Base-by-base conservation (phyloP, 495 filamentous ascomycete species). In the Lindgomyces ingoldianus region DNA sequence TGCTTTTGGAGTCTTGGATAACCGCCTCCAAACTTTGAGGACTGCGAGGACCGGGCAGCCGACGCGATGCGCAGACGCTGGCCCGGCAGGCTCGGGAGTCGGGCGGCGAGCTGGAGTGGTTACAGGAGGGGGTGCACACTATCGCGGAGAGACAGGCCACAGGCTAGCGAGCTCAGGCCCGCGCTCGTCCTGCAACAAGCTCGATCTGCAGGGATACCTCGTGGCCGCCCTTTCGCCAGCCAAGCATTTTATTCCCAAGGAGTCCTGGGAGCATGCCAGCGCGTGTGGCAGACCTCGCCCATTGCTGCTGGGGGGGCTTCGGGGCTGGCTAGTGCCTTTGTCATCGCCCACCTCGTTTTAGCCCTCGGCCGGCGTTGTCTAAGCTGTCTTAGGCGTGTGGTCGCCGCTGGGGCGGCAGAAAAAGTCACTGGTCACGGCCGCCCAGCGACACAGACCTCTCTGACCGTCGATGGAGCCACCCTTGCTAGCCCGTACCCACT, bases 401-500 rank as follows among this genome's bases (percentile, higher is more conserved):
- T 41, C 21, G 59, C 47, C 45, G 59, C 45, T 49, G 22, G 42
- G 55, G 42, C 36, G 44, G 57, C 26, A 49, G 46, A 60, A 50
- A 50, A 60, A 58, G 36, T 46, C 36, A 47, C 33, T 58, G 55
- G 55, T 45, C 41, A 10, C 55, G 19, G 11, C 46, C 4, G 33
- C 33, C 33, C 33, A 39, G 33, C 6, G 33, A 6, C 33, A 39
- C 33, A 6, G 33, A 39, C 33, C 6, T 14, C 14, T 39, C 33
- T 39, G 33, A 39, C 33, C 33, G 33, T 39, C 33, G 33, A 39
- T 39, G 33, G 33, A 39, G 52, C 52, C 9, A 55, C 60, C 65
- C 60, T 56, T 68, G 65, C 65, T 68, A 67, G 64, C 47, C 58
- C 64, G 53, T 64, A 68, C 60, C 60, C 65, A 57, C 33, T 39